These are phyloP conservation scores for Emericellopsis atlantica DNA, from an alignment of 2,329 filamentous ascomycete genomes.

Conservation along the genomic window DNA sequence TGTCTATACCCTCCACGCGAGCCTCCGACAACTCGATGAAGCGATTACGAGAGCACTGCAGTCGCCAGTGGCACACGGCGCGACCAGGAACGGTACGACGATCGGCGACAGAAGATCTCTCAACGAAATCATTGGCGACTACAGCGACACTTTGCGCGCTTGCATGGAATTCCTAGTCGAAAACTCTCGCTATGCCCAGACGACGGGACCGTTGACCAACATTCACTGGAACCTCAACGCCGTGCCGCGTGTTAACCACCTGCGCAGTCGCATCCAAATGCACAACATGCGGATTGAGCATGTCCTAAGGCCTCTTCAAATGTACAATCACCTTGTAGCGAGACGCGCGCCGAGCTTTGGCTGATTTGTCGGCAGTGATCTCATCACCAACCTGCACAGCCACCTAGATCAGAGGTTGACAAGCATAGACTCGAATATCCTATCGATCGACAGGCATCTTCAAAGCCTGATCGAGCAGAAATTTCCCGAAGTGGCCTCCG, in stretches of 20 bases:
- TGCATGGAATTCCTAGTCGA: slow-evolving; percentile 14
- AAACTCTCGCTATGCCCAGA: slow-evolving; percentile 15
- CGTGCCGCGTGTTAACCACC: slow-evolving; percentile 16
- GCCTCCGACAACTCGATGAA: slow-evolving; percentile 15
- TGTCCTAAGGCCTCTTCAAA: slow-evolving; percentile 20
- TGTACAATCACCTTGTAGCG: slow-evolving; percentile 10
- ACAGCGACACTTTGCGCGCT: slow-evolving; percentile 15
- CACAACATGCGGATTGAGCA: slow-evolving; percentile 20
- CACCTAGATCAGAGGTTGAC: not conserved
- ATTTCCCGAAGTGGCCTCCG: not conserved
- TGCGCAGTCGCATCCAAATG: slow-evolving; percentile 17
- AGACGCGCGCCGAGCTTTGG: not conserved
- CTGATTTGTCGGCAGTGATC: not conserved
- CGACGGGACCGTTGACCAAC: slow-evolving; percentile 14
- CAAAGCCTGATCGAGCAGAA: not conserved
- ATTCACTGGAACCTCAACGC: slow-evolving; percentile 22
- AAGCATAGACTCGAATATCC: not conserved
- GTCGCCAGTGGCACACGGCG: slow-evolving; percentile 11
- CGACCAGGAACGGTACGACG: slow-evolving; percentile 6
- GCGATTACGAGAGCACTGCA: slow-evolving; percentile 14
- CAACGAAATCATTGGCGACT: slow-evolving; percentile 13
- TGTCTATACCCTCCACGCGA: slow-evolving; percentile 14
- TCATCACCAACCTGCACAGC: not conserved
- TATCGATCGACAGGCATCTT: not conserved
- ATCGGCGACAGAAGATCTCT: slow-evolving; percentile 17